Percentiles rank a stretch among this genome's conserved stretches.
These are phyloP conservation scores for Panaeolus cyanescens DNA, from an alignment of 768 basidiomycete species.

Conservation along the genomic window DNA sequence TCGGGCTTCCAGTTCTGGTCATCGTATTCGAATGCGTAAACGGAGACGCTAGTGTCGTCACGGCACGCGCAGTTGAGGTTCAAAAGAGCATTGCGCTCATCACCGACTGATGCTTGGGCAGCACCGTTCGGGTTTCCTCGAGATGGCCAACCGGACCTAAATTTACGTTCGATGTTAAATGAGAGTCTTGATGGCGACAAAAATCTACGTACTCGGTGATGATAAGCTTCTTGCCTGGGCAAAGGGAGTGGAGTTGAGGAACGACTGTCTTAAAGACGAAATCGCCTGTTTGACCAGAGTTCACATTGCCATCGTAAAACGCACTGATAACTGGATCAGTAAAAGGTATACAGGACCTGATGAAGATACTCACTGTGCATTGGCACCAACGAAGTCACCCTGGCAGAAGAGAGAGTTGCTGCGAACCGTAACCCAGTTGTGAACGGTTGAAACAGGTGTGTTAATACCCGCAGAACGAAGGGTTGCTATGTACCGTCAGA, in stretches of 20 bases:
- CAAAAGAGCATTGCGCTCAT: constrained; percentile 33
- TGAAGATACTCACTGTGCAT: constrained; percentile 35
- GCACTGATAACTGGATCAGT: constrained; percentile 21
- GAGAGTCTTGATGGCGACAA: background rate
- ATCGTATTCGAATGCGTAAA: constrained; percentile 40
- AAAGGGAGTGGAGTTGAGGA: constrained; percentile 34
- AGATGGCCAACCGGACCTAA: constrained; percentile 41
- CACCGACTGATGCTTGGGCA: constrained; percentile 28
- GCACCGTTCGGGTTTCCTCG: constrained; percentile 27
- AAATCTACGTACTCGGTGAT: constrained; percentile 37
- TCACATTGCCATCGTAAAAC: constrained; percentile 37
- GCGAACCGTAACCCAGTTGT: constrained; percentile 39
- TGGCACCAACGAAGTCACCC: constrained; percentile 41
- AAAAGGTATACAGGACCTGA: constrained; percentile 3
- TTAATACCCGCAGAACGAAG: constrained; percentile 36
- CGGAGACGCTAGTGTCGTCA: constrained; percentile 28
- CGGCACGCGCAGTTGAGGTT: constrained; percentile 37
- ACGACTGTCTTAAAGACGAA: constrained; percentile 41
- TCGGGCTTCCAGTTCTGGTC: constrained; percentile 37
- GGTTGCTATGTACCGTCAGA: constrained; percentile 24
- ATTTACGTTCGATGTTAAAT: background rate
- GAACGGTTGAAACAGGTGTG: constrained; percentile 40
- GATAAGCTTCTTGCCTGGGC: constrained; percentile 36
- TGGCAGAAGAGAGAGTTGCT: constrained; percentile 34
- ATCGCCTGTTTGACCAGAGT: constrained; percentile 33